These are phyloP conservation scores for Dictyostelium brefeldianum DNA, from an alignment of 78 protist genomes.

Conservation along the genomic window DNA sequence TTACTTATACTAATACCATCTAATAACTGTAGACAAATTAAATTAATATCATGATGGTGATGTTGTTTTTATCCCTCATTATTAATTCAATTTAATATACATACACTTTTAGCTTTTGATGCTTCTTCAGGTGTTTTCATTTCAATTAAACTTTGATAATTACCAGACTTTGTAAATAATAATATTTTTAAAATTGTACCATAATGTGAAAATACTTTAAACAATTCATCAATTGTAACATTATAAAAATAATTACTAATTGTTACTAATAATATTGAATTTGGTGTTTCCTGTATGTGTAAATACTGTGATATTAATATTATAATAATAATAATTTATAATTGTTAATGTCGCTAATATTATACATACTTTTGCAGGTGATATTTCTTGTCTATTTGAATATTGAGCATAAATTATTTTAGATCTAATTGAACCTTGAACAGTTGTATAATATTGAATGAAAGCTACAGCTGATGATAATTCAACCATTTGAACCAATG, in stretches of 20 bases:
- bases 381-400: conserved; percentile 74
- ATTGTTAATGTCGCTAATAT: no score
- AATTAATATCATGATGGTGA: background rate
- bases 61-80: no score
- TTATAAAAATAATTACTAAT: conserved; percentile 82
- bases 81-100: background rate
- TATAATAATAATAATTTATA: background rate
- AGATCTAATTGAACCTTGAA: conserved; percentile 57
- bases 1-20: conserved; percentile 85
- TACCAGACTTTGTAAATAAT: conserved; percentile 81
- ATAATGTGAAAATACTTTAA: conserved; percentile 76
- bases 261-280: conserved; percentile 80
- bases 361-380: conserved; percentile 40
- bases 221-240: conserved; percentile 85
- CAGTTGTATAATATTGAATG: conserved; percentile 65
- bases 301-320: background rate
- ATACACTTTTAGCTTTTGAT: conserved; percentile 55
- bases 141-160: conserved; percentile 82
- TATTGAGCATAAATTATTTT: conserved; percentile 60
- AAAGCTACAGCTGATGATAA: conserved; percentile 28
- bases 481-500: conserved; percentile 60
- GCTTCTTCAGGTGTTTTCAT: conserved; percentile 48
- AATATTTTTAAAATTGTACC: conserved; percentile 84
- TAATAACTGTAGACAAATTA: conserved; percentile 10
- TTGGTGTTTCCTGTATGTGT: conserved; percentile 56